Evolutionary conservation across 495 filamentous ascomycete species (phyloP).

Genomic region (Darksidea phi): DNA sequence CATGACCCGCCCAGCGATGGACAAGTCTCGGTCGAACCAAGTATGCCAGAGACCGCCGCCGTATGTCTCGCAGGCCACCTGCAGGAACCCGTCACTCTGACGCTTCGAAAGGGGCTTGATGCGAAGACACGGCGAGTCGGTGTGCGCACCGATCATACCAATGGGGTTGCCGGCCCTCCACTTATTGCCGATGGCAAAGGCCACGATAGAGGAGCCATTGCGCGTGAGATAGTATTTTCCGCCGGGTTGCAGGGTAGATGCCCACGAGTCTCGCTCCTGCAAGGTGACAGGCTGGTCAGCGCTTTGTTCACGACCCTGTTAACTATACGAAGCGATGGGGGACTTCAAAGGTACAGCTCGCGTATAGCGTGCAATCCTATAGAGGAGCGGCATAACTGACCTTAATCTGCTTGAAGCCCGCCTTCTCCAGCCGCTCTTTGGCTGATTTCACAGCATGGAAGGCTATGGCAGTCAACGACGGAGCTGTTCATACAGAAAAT

Average conservation of each 20-base stretch:
- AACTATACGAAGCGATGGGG: too few relatives aligned
- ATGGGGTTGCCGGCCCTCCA: slow-evolving; percentile 95
- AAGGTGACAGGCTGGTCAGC: slow-evolving; percentile 1
- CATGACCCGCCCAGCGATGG: slow-evolving; percentile 85
- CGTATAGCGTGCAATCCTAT: background rate
- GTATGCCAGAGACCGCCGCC: slow-evolving; percentile 82
- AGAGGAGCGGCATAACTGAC: slow-evolving; percentile 44
- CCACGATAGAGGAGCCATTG: slow-evolving; percentile 89
- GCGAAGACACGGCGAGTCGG: slow-evolving; percentile 86
- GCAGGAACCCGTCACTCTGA: slow-evolving; percentile 79
- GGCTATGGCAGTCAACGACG: slow-evolving; percentile 54
- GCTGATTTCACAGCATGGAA: slow-evolving; percentile 89
- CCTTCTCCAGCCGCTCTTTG: slow-evolving; percentile 69
- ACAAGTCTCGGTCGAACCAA: slow-evolving; percentile 95
- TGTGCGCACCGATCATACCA: slow-evolving; percentile 94
- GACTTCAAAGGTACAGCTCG: too few relatives aligned
- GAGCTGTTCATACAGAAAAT: slow-evolving; percentile 1
- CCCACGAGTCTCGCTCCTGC: slow-evolving; percentile 87
- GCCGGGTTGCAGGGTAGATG: slow-evolving; percentile 72
- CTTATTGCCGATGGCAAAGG: slow-evolving; percentile 87
- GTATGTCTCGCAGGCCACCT: slow-evolving; percentile 95
- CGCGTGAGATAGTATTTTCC: slow-evolving; percentile 96
- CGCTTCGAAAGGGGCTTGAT: slow-evolving; percentile 95
- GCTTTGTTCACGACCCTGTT: too few relatives aligned
- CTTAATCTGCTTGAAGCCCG: slow-evolving; percentile 82